Conservation (phyloP, 2,329 filamentous ascomycete genomes). For the Cyanodermella asteris region DNA sequence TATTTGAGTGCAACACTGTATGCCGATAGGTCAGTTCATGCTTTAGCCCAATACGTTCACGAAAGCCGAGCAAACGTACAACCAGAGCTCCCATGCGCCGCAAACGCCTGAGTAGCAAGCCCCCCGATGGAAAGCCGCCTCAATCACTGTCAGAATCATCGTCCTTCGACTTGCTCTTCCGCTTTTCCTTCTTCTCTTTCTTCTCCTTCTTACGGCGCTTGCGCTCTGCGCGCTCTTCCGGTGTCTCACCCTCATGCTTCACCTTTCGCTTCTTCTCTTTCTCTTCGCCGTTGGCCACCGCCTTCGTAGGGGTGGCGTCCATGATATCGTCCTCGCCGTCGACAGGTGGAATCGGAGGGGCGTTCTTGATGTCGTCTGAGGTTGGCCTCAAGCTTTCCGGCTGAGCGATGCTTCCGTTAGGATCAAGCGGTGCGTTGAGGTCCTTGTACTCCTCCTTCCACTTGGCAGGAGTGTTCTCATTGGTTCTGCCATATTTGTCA, state of each 20-base stretch:
- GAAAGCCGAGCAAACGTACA: no score
- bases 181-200: slow-evolving; percentile 39
- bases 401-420: slow-evolving; percentile 21
- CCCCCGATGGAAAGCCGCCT: no score
- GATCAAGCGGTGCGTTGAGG: slow-evolving; percentile 38
- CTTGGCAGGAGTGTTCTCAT: slow-evolving; percentile 80
- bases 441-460: slow-evolving; percentile 91
- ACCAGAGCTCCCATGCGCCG: no score
- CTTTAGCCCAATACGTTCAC: no score
- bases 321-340: slow-evolving; percentile 18
- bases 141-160: slow-evolving; percentile 24
- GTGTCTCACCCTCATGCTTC: slow-evolving; percentile 33
- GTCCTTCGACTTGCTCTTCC: slow-evolving; percentile 66
- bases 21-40: no score
- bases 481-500: slow-evolving; percentile 86
- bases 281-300: slow-evolving; percentile 19
- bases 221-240: slow-evolving; percentile 25
- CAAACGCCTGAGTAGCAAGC: no score
- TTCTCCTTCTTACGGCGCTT: slow-evolving; percentile 32
- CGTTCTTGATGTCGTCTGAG: slow-evolving; percentile 14
- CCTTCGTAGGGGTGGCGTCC: slow-evolving; percentile 18
- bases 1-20: no score
- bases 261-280: slow-evolving; percentile 31
- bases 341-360: slow-evolving; percentile 11
- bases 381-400: slow-evolving; percentile 22